Base-by-base conservation (phyloP, 345 rosid genomes). In the Orychophragmus violaceus region DNA sequence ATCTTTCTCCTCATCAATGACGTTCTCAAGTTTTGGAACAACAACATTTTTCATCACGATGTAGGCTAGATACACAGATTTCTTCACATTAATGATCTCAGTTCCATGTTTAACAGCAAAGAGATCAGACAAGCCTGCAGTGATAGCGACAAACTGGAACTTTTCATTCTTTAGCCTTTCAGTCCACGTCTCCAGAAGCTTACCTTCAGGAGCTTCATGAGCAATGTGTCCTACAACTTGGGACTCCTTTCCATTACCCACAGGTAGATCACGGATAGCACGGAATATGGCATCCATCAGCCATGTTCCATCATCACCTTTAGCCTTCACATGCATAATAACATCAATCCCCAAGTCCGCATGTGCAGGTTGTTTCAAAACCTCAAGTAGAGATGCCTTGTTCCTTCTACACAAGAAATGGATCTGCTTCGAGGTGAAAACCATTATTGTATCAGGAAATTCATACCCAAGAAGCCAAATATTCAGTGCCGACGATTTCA, bases 381-480 rank as follows among this genome's bases (percentile, higher is more conserved):
- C 87, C 46, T 80, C 85, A 74, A 92, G 96, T 46, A 89, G 59
- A 36, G 87, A 77, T 3, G 84, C 89, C 74, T 87, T 91, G 79
- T 82, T 89, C 76, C 78, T 87, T 74, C 90, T 85, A 64, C 92
- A 85, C 71, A 89, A 75, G 74, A 91, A 82, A 69, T 87, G 98
- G 32, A 91, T 81, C 80, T 89, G 90, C 75, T 80, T 86, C 74
- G 69, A 72, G 51, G 74, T 70, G 61, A 87, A 89, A 62, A 92
- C 91, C 91, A 92, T 92, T 17, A 92, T 82, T 0, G 98, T 89
- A 82, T 89, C 97, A 0, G 97, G 97, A 64, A 92, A 92, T 82
- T 89, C 98, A 37, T 87, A 92, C 24, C 97, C 97, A 21, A 92
- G 73, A 75, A 92, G 82, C 97, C 98, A 92, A 37, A 89, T 79